A percentile compares a stretch with the other conserved stretches of the same genome.
These are phyloP conservation scores for Saccharata proteae DNA, from an alignment of 2,329 filamentous ascomycete genomes.

Conservation along the genomic window DNA sequence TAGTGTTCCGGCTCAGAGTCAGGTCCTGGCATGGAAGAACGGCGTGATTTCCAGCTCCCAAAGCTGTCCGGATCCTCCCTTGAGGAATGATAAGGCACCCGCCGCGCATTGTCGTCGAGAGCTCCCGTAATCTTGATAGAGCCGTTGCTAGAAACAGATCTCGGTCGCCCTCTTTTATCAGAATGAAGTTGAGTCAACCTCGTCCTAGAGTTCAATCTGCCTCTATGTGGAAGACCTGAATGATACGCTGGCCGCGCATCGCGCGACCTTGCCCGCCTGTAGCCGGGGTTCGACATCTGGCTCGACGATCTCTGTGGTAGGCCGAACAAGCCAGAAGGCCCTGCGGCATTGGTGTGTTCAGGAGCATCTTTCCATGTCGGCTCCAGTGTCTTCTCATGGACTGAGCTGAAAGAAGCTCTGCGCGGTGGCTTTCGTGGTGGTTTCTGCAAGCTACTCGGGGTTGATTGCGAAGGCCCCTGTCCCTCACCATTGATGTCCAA, in stretches of 20 bases:
- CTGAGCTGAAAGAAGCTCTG: conserved; percentile 42
- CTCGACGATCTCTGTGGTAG: neutral
- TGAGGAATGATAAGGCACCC: no score
- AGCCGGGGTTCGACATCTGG: neutral
- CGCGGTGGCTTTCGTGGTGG: conserved; percentile 21
- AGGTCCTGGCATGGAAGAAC: conserved; percentile 6
- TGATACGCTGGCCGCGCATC: conserved; percentile 4
- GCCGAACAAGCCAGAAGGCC: no score
- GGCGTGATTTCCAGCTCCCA: neutral
- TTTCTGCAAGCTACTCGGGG: conserved; percentile 14
- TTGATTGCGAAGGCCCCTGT: neutral
- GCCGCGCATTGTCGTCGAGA: no score
- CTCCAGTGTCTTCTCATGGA: no score
- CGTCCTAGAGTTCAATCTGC: conserved; percentile 4
- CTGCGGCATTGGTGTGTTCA: no score
- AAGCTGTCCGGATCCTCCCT: conserved; percentile 6
- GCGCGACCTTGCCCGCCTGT: neutral
- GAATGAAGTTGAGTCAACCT: no score
- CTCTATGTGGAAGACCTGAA: conserved; percentile 5
- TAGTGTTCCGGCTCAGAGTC: conserved; percentile 10
- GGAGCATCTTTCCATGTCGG: no score
- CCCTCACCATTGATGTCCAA: conserved; percentile 13
- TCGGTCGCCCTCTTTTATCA: conserved; percentile 11
- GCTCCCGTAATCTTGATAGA: conserved; percentile 21
- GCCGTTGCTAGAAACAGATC: conserved; percentile 25